phyloP scores from a whole-genome alignment of 176 grass and related monocot genomes.

The Ensete glaucum region DNA sequence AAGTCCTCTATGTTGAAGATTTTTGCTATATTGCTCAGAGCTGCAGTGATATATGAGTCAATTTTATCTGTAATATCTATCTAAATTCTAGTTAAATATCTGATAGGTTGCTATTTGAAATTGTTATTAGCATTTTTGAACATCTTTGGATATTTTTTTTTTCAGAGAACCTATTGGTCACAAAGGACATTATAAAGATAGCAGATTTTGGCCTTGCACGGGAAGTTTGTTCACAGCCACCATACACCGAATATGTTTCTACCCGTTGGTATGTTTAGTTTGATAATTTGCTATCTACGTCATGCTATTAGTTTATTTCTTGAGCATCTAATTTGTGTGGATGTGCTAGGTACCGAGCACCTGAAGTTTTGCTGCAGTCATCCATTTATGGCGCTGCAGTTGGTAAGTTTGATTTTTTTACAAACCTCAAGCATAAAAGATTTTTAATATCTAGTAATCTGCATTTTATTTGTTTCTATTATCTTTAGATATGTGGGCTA shows the following conservation, averaged over 20 bases:
- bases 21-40: too few species aligned
- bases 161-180: slow-evolving; percentile 86
- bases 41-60: too few species aligned
- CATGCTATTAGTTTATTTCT: slow-evolving; percentile 11
- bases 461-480: background rate
- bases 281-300: background rate
- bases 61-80: too few species aligned
- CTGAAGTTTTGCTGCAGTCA: slow-evolving; percentile 92
- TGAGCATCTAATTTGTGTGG: slow-evolving; percentile 12
- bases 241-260: slow-evolving; percentile 98
- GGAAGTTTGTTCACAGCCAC: slow-evolving; percentile 76
- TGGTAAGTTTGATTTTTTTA: slow-evolving; percentile 31
- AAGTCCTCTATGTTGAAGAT: too few species aligned
- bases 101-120: too few species aligned
- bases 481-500: slow-evolving; percentile 95
- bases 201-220: slow-evolving; percentile 94
- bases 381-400: slow-evolving; percentile 85
- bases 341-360: slow-evolving; percentile 82
- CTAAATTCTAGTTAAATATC: too few species aligned
- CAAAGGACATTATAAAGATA: slow-evolving; percentile 85
- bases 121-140: too few species aligned
- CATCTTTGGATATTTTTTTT: slow-evolving; percentile 2
- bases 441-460: too few species aligned
- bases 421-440: too few species aligned
- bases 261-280: slow-evolving; percentile 59